phyloP scores from a whole-genome alignment of 306 rosid species.

The Sicyos edulis region DNA sequence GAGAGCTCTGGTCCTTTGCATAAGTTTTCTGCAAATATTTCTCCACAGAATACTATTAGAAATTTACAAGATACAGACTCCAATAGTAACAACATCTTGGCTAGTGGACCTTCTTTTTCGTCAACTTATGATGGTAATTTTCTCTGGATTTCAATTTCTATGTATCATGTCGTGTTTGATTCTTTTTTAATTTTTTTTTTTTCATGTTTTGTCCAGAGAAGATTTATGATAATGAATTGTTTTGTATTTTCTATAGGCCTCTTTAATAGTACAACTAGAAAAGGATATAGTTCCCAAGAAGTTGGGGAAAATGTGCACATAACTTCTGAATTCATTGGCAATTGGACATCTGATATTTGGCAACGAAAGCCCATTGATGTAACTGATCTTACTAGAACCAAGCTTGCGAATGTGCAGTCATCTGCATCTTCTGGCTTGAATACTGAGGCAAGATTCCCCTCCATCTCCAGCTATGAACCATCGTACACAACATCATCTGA shows the following conservation, averaged over 20 bases:
- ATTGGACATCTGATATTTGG: slow-evolving; percentile 33
- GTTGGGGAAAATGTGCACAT: slow-evolving; percentile 30
- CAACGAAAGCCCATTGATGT: slow-evolving; percentile 32
- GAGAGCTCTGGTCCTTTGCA: slow-evolving; percentile 37
- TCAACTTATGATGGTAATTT: slow-evolving; percentile 48
- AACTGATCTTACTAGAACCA: slow-evolving; percentile 32
- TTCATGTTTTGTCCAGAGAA: slow-evolving; percentile 17
- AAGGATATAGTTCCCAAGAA: slow-evolving; percentile 31
- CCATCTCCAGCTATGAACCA: slow-evolving; percentile 35
- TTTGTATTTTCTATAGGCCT: slow-evolving; percentile 26
- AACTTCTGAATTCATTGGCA: slow-evolving; percentile 33
- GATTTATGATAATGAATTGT: slow-evolving; percentile 21
- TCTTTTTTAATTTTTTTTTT: background rate
- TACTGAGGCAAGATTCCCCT: slow-evolving; percentile 36
- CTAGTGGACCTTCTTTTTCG: slow-evolving; percentile 31
- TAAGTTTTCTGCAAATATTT: slow-evolving; percentile 32
- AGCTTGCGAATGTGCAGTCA: slow-evolving; percentile 34
- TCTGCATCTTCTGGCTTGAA: slow-evolving; percentile 35
- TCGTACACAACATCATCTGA: slow-evolving; percentile 40
- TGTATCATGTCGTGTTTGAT: slow-evolving; percentile 7
- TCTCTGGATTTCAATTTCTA: slow-evolving; percentile 14
- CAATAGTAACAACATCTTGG: slow-evolving; percentile 33
- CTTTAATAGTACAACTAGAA: slow-evolving; percentile 19
- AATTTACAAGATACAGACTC: slow-evolving; percentile 33
- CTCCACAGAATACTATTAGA: slow-evolving; percentile 48